These are phyloP conservation scores for Escallonia rubra DNA, from an alignment of 129 eudicot genomes.

Conservation along the genomic window DNA sequence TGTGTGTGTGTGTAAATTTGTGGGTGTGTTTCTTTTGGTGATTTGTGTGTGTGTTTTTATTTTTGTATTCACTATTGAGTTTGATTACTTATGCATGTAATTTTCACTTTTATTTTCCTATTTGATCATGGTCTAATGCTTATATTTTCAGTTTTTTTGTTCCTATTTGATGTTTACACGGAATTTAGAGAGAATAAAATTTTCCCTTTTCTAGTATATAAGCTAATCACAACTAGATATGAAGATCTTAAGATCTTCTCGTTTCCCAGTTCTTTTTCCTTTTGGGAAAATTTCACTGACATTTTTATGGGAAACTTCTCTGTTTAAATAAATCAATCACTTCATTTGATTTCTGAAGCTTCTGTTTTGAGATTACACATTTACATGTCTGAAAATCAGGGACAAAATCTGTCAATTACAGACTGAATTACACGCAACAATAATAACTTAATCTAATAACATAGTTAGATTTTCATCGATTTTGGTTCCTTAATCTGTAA, in stretches of 20 bases:
- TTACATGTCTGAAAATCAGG: conserved; percentile 15
- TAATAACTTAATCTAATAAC: conserved; percentile 1
- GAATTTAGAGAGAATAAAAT: not conserved
- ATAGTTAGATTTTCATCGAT: conserved; percentile 12
- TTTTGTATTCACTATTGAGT: no score
- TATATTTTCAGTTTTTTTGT: no score
- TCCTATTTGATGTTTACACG: not conserved
- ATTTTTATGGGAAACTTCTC: not conserved
- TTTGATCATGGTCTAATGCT: no score
- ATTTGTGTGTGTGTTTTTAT: no score
- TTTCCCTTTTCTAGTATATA: not conserved
- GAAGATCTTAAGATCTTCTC: not conserved
- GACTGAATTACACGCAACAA: conserved; percentile 13
- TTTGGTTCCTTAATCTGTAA: conserved; percentile 14
- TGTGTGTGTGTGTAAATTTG: no score
- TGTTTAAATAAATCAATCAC: not conserved
- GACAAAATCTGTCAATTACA: conserved; percentile 38
- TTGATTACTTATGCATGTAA: no score
- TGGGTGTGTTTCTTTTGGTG: no score
- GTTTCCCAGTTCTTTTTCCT: not conserved
- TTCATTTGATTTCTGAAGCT: conserved; percentile 13
- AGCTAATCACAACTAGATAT: not conserved
- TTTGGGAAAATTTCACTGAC: not conserved
- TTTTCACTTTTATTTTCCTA: no score
- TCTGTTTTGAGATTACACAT: conserved; percentile 16